These are phyloP conservation scores for Diaporthe ampelina DNA, from an alignment of 2,329 filamentous ascomycete species.

Conservation along the genomic window DNA sequence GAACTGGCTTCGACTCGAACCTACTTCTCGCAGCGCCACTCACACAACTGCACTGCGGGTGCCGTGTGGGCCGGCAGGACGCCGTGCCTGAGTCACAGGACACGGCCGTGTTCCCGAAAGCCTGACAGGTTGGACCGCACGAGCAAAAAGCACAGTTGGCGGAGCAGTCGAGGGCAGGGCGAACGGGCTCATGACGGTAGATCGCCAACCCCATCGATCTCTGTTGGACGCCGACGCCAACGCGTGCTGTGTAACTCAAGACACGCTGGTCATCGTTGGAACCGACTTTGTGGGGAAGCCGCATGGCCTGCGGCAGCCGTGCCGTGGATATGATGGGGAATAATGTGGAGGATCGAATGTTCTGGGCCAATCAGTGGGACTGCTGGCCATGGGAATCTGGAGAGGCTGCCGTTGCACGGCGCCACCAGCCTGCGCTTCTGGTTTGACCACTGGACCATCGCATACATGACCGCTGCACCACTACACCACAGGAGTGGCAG, in stretches of 20 bases:
- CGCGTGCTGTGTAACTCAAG: conserved; percentile 11
- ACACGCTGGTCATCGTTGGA: not conserved
- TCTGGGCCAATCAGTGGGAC: conserved; percentile 24
- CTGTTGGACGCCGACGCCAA: conserved; percentile 8
- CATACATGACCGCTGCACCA: conserved; percentile 13
- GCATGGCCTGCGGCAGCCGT: conserved; percentile 9
- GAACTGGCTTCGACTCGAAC: not conserved
- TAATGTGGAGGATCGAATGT: conserved; percentile 21
- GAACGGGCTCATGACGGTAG: conserved; percentile 6
- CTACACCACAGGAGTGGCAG: not conserved
- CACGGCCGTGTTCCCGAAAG: conserved; percentile 14
- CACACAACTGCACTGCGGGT: conserved; percentile 19
- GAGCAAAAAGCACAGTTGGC: not conserved
- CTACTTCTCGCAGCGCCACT: conserved; percentile 20
- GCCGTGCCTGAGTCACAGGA: conserved; percentile 28
- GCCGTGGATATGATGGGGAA: conserved; percentile 30
- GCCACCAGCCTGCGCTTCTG: conserved; percentile 12
- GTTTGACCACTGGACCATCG: conserved; percentile 17
- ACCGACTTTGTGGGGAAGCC: conserved; percentile 20
- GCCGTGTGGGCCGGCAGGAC: conserved; percentile 24
- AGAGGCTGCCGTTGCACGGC: conserved; percentile 12
- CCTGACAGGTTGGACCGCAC: not conserved
- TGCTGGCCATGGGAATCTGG: conserved; percentile 10
- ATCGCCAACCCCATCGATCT: conserved; percentile 30
- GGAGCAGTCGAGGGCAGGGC: not conserved